Evolutionary conservation across 139 green algal genomes (phyloP), one percentile per base, ranked within the genome.

Genomic region (Desmodesmus armatus): DNA sequence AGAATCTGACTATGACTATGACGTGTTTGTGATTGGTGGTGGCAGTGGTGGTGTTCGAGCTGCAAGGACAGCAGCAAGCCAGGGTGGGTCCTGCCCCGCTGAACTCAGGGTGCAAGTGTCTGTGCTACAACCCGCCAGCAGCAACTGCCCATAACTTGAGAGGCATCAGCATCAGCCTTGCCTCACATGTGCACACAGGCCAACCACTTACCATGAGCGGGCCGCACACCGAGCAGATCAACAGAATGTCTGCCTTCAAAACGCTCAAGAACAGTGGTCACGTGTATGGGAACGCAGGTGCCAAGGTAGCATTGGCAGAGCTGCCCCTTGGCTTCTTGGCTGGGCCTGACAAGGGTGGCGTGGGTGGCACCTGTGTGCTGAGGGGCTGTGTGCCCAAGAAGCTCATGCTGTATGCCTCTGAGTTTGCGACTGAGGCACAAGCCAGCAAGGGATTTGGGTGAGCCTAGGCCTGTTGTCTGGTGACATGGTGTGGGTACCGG

Each of bases 331-430:
- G 49, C 37, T 89, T 90, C 67, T 86, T 96, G 2, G 88, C 93
- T 25, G 91, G 75, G 33, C 94, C 97, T 43, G 78, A 81, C 2
- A 80, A 73, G 0, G 96, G 96, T 39, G 96, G 96, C n/a, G 81
- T 96, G 1, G 96, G 96, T 6, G 96, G 96, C 72, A 98, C 96
- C 0, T 96, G 94, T 85, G 91, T 96, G 13, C 86, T 96, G 76
- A 86, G 94, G 40, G 94, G 94, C 33, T 96, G 94, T 83, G 91
- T 96, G 5, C 94, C 94, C 37, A 96, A 96, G 51, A 88, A 88
- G 65, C 67, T 88, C 47, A 47, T 88, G 49, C 58, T 88, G n/a
- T 85, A 80, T 33, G 78, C 75, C 25, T 66, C 41, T 47, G 76
- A 85, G 49, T 88, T 85, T 43, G 76, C 58, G 2, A 49, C 49